phyloP scores from a whole-genome alignment of 306 rosid species.

The Ziziphus jujuba region DNA sequence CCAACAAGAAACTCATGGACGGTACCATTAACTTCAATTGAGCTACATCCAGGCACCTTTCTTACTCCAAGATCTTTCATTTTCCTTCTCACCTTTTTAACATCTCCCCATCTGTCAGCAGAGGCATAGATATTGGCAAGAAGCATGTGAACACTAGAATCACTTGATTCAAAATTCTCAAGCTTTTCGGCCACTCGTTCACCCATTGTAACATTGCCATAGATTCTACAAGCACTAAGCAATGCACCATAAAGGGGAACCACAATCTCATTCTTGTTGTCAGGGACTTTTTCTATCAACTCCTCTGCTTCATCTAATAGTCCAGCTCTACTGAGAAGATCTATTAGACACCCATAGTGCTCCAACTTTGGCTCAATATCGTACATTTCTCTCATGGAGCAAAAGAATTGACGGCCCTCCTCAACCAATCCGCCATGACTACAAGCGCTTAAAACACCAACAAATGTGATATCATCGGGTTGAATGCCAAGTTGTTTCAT shows the following conservation, averaged over 20 bases:
- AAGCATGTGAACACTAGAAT: slow-evolving; percentile 64
- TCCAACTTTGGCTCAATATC: slow-evolving; percentile 57
- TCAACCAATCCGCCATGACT: slow-evolving; percentile 72
- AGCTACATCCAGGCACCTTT: slow-evolving; percentile 67
- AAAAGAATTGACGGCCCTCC: slow-evolving; percentile 51
- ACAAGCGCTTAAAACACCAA: slow-evolving; percentile 62
- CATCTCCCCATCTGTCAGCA: slow-evolving; percentile 76
- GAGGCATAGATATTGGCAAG: slow-evolving; percentile 68
- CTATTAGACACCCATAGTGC: slow-evolving; percentile 69
- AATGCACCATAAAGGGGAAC: slow-evolving; percentile 68
- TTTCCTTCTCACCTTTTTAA: slow-evolving; percentile 56
- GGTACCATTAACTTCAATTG: slow-evolving; percentile 50
- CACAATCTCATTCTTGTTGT: slow-evolving; percentile 29
- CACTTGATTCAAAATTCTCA: slow-evolving; percentile 43
- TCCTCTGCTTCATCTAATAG: slow-evolving; percentile 66
- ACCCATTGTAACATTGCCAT: slow-evolving; percentile 63
- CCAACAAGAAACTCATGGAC: slow-evolving; percentile 37
- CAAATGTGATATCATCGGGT: slow-evolving; percentile 67
- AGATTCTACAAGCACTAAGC: slow-evolving; percentile 70
- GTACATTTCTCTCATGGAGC: slow-evolving; percentile 47
- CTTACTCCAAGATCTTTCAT: slow-evolving; percentile 59
- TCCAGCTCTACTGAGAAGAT: slow-evolving; percentile 76
- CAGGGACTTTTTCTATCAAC: slow-evolving; percentile 47
- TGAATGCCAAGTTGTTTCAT: slow-evolving; percentile 52
- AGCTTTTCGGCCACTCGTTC: slow-evolving; percentile 57